Percentiles rank a stretch among this genome's conserved stretches.
phyloP scores from a whole-genome alignment of 306 rosid genomes.

The Macrotyloma uniflorum region DNA sequence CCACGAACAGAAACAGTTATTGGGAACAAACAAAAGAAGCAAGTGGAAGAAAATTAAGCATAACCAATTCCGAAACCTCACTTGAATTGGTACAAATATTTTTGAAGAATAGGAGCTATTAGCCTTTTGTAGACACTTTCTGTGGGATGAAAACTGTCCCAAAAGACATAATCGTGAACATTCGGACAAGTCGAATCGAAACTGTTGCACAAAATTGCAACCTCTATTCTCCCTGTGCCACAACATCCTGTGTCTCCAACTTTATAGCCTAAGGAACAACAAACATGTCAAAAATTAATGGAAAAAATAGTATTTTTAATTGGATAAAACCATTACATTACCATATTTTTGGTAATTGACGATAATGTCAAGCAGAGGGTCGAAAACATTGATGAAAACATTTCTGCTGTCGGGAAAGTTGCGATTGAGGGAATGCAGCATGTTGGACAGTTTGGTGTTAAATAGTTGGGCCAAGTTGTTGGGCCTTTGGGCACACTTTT shows the following conservation, averaged over 20 bases:
- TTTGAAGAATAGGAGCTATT: slow-evolving; percentile 31
- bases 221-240: slow-evolving; percentile 68
- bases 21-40: no score
- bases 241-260: slow-evolving; percentile 65
- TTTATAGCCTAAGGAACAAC: slow-evolving; percentile 47
- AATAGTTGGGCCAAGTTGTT: slow-evolving; percentile 55
- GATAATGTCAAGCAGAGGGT: slow-evolving; percentile 54
- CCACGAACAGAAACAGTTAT: not conserved
- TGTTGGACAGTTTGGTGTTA: slow-evolving; percentile 49
- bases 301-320: no score
- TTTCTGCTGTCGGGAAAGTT: slow-evolving; percentile 40
- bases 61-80: not conserved
- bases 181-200: slow-evolving; percentile 45
- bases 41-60: no score
- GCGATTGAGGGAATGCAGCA: slow-evolving; percentile 27
- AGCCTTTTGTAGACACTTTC: slow-evolving; percentile 49
- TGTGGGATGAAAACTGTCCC: slow-evolving; percentile 81
- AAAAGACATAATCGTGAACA: slow-evolving; percentile 49
- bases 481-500: slow-evolving; percentile 45
- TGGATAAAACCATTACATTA: no score
- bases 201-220: slow-evolving; percentile 55
- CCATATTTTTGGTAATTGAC: slow-evolving; percentile 55
- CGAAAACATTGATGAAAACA: slow-evolving; percentile 59
- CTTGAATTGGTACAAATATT: slow-evolving; percentile 33
- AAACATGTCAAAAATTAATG: not conserved